Evolutionary conservation across 2,329 filamentous ascomycete genomes (phyloP).

Genomic region (Phoma sp.): DNA sequence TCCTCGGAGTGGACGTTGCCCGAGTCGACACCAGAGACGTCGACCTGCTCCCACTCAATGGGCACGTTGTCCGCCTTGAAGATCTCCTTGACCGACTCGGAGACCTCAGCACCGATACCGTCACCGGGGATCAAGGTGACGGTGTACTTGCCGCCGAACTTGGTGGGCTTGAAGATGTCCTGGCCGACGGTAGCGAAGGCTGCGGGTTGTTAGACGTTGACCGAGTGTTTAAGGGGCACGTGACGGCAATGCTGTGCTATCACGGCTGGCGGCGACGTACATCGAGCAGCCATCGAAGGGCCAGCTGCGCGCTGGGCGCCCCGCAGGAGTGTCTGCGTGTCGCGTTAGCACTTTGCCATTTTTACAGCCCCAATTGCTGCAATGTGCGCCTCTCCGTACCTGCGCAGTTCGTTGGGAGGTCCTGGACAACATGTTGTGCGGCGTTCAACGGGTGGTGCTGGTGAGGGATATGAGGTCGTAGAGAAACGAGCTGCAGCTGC

Average conservation of each 20-base stretch:
- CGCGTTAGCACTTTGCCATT: slow-evolving; percentile 31
- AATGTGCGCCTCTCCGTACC: slow-evolving; percentile 44
- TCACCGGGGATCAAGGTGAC: slow-evolving; percentile 98
- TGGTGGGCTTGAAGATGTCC: slow-evolving; percentile 98
- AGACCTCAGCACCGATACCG: slow-evolving; percentile 96
- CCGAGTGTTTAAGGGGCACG: slow-evolving; percentile 3
- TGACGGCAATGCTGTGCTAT: slow-evolving; percentile 2
- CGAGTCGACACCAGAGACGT: slow-evolving; percentile 88
- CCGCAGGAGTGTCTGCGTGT: slow-evolving; percentile 62
- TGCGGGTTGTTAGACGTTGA: slow-evolving; percentile 27
- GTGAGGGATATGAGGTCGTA: slow-evolving; percentile 46
- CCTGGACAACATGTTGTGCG: slow-evolving; percentile 53
- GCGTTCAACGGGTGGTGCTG: slow-evolving; percentile 33
- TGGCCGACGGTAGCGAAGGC: slow-evolving; percentile 73
- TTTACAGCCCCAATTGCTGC: slow-evolving; percentile 33
- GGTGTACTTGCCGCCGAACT: slow-evolving; percentile 99
- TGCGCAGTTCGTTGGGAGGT: slow-evolving; percentile 56
- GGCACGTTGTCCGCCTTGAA: slow-evolving; percentile 99
- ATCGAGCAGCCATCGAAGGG: slow-evolving; percentile 60
- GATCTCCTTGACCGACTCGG: slow-evolving; percentile 97
- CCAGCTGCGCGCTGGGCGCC: slow-evolving; percentile 57
- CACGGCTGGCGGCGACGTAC: slow-evolving; percentile 49
- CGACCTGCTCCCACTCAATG: slow-evolving; percentile 98
- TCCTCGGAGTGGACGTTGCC: slow-evolving; percentile 89
- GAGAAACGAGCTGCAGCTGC: slow-evolving; percentile 43